Evolutionary conservation across 2,329 filamentous ascomycete species (phyloP), one percentile per base, ranked within the genome.

Genomic region (Trichoderma guizhouense): DNA sequence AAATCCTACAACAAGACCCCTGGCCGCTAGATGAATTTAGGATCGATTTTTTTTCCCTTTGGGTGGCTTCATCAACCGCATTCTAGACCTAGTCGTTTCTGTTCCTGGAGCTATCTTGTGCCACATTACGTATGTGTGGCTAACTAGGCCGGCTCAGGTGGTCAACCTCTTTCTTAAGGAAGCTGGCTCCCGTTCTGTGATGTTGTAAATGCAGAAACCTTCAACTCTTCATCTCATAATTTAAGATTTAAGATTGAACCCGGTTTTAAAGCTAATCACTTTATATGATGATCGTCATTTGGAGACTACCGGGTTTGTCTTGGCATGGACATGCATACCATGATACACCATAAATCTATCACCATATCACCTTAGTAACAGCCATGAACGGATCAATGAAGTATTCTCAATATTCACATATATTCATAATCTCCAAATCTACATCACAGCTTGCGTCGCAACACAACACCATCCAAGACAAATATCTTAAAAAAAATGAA

Each of bases 61-160:
- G 43, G 15, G 62, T 65, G 62, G 62, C 39, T 65, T 67, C 64
- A 58, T 67, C 64, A 34, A 34, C 30, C 28, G 39, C 63, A 36
- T 67, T 34, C 53, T 58, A 67, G 53, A 28, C 21, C 53, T 43
- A 67, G 53, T 39, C 21, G 21, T n/a, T 58, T 43, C 32, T 43
- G 64, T 58, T 57, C 64, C 53, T 58, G 53, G 53, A 57, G 39
- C 64, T 39, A 67, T 67, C 18, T 26, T 55, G 30, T 58, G 47
- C 53, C 64, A 67, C 47, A 67, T 58, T 57, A 67, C 64, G 64
- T 57, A 67, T 51, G 47, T 24, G 47, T 53, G n/a, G 64, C 30
- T 57, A 53, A 51, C 53, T 36, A 39, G 36, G 32, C 55, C 55
- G 26, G 28, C 26, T 60, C 28, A 12, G 2, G 28, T 30, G 26